phyloP scores from a whole-genome alignment of 2,329 filamentous ascomycete genomes.

The Paecilomyces sp. region DNA sequence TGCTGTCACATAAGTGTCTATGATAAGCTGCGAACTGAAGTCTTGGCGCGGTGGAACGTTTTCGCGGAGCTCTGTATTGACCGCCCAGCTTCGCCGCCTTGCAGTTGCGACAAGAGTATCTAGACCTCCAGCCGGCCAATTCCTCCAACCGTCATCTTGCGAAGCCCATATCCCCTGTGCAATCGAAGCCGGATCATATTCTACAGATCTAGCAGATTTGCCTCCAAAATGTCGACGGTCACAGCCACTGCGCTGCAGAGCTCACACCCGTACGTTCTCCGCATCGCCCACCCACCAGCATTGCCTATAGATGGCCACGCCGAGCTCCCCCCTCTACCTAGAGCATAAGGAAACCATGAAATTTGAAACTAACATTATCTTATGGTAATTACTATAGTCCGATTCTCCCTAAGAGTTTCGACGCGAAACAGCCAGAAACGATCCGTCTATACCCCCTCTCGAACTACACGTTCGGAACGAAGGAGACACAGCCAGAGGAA shows the following conservation, averaged over 20 bases:
- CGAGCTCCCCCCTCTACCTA: neutral
- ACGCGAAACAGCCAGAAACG: conserved; percentile 78
- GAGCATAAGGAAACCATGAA: neutral
- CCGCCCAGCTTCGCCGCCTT: neutral
- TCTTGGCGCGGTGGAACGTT: conserved; percentile 20
- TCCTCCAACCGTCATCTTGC: neutral
- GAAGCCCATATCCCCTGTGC: neutral
- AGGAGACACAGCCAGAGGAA: conserved; percentile 96
- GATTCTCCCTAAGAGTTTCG: conserved; percentile 73
- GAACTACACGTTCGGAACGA: conserved; percentile 98
- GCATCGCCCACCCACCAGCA: neutral
- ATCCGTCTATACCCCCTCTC: conserved; percentile 91
- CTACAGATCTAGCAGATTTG: conserved; percentile 1
- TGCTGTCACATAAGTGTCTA: neutral
- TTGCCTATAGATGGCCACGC: neutral
- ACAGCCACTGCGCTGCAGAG: conserved; percentile 70
- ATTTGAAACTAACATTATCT: neutral
- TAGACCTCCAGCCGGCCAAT: neutral
- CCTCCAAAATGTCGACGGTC: conserved; percentile 67
- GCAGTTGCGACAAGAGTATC: conserved; percentile 1
- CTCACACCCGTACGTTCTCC: conserved; percentile 53
- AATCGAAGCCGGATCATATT: neutral
- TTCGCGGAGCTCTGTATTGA: conserved; percentile 12
- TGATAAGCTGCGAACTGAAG: neutral
- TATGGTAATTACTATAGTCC: conserved; percentile 43